phyloP scores from a whole-genome alignment of 139 green algal species.

The Zygnema circumcarinatum region DNA sequence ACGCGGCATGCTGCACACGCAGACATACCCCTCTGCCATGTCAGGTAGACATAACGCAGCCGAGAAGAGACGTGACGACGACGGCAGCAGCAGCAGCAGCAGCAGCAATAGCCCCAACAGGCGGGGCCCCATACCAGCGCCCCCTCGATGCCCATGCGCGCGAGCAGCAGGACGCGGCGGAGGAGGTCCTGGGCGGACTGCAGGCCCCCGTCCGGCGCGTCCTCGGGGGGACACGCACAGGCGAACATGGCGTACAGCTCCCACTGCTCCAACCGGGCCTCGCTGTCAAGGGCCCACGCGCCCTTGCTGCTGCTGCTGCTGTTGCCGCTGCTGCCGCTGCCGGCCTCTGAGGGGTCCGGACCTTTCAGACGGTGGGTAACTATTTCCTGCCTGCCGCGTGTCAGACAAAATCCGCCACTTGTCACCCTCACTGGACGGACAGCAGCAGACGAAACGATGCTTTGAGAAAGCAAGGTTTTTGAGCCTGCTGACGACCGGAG shows the following conservation, averaged over 20 bases:
- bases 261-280: constrained; percentile 62
- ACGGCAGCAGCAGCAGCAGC: constrained; percentile 4
- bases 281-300: neutral
- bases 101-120: neutral
- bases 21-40: neutral
- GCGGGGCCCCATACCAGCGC: constrained; percentile 11
- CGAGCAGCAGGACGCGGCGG: constrained; percentile 58
- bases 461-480: no score
- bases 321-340: constrained; percentile 58
- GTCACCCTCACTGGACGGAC: no score
- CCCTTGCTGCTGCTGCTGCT: constrained; percentile 41
- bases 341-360: constrained; percentile 12
- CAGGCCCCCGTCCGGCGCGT: constrained; percentile 31
- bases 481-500: no score
- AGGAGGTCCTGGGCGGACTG: constrained; percentile 43
- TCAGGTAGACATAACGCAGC: neutral
- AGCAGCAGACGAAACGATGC: no score
- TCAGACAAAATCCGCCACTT: no score
- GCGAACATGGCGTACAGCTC: constrained; percentile 68
- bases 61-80: neutral
- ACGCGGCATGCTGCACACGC: constrained; percentile 60
- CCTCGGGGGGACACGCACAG: constrained; percentile 57
- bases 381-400: no score
- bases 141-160: constrained; percentile 44
- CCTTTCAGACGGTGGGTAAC: no score